A percentile compares a stretch with the other conserved stretches of the same genome.
Conservation (phyloP, 2,329 filamentous ascomycete genomes). For the Stachybotrys chartarum region DNA sequence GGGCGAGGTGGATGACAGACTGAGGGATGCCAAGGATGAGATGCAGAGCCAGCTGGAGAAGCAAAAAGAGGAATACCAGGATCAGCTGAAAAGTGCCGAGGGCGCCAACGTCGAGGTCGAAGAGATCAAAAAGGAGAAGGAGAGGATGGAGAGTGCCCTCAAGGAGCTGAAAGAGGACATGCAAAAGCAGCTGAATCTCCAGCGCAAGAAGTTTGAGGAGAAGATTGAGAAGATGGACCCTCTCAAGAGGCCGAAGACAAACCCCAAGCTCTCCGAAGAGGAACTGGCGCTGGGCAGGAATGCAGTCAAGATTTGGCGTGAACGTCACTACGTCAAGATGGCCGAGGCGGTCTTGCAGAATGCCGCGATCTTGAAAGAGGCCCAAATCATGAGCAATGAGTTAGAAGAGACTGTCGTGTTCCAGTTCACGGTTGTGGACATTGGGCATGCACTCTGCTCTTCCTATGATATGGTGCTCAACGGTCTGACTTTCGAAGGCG, state of each 20-base stretch:
- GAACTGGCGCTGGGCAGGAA: slow-evolving; percentile 65
- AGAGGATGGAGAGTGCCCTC: slow-evolving; percentile 76
- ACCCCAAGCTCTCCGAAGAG: slow-evolving; percentile 59
- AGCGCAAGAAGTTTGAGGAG: slow-evolving; percentile 77
- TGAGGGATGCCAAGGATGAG: slow-evolving; percentile 70
- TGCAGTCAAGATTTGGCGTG: slow-evolving; percentile 68
- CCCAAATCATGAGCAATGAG: slow-evolving; percentile 95
- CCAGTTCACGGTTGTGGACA: slow-evolving; percentile 87
- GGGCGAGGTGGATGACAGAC: slow-evolving; percentile 65
- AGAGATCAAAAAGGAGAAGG: slow-evolving; percentile 76
- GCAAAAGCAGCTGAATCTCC: slow-evolving; percentile 74
- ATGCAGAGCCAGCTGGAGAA: slow-evolving; percentile 78
- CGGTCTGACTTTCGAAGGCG: slow-evolving; percentile 77
- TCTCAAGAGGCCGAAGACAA: slow-evolving; percentile 52
- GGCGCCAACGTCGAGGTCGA: slow-evolving; percentile 71
- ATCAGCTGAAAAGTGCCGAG: slow-evolving; percentile 69
- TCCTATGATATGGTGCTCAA: slow-evolving; percentile 96
- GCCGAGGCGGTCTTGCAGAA: slow-evolving; percentile 86
- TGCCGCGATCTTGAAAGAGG: slow-evolving; percentile 83
- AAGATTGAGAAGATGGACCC: slow-evolving; percentile 72
- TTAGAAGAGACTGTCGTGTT: slow-evolving; percentile 90
- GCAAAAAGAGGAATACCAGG: slow-evolving; percentile 76
- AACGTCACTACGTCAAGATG: slow-evolving; percentile 86
- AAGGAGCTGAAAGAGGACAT: slow-evolving; percentile 77
- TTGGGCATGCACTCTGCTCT: slow-evolving; percentile 81